Evolutionary conservation across 2,329 filamentous ascomycete species (phyloP), one percentile per base, ranked within the genome.

Genomic region (Talaromyces sp.): DNA sequence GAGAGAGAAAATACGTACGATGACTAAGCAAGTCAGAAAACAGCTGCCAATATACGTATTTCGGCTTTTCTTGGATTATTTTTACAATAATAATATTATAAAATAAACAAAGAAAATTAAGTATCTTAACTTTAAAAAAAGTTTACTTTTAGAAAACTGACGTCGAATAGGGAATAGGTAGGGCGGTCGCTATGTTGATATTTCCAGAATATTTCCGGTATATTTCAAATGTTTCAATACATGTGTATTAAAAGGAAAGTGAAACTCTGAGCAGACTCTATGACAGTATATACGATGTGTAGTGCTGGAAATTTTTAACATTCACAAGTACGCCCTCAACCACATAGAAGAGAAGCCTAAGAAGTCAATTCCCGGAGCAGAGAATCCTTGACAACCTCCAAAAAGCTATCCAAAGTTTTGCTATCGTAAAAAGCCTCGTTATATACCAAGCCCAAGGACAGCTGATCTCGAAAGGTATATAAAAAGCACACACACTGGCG

Each of bases 391-490:
- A 58, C 38, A 9, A 9, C 46, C 50, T 19, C 21, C 11, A 56
- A 41, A 56, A 73, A 66, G 49, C 63, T 61, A 6, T 31, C 49
- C 64, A 73, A 70, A 58, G 68, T 69, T 1, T 49, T 60, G 7
- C 32, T 58, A 1, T 59, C 65, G 65, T 75, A 67, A 59, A 68
- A 75, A 9, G 70, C 65, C 58, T 71, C 66, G 31, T 76, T 74
- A 62, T 71, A 75, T 19, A 70, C 69, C 21, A 65, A 66, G 21
- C 68, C 68, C 31, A 75, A 58, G 35, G 65, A 71, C 56, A 75
- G 58, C 62, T 68, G 65, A 49, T 72, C 67, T 7, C 70, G 63
- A 35, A 75, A 75, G 0, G 70, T 73, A 70, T 70, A 75, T 21
- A 73, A 64, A 64, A 64, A 68, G 62, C 65, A 67, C 7, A 59